A percentile compares a stretch with the other conserved stretches of the same genome.
Conservation (phyloP, 2,329 filamentous ascomycete genomes). For the Diaporthe sp. region DNA sequence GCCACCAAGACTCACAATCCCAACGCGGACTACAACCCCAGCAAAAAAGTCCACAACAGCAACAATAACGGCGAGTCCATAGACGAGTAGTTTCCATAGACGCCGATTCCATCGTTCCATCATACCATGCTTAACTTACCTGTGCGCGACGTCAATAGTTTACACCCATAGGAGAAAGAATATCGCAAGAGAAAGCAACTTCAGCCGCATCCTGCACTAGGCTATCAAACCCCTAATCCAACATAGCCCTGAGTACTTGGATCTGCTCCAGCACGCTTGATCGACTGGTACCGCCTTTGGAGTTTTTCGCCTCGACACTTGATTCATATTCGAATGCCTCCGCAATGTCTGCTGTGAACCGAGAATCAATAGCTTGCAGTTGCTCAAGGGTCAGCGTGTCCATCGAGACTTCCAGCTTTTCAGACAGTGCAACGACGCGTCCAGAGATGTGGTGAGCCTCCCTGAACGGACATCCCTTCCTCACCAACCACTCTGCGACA, state of each 20-base stretch:
- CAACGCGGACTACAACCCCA: neutral
- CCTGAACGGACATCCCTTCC: slow-evolving; percentile 79
- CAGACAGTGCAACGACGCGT: slow-evolving; percentile 77
- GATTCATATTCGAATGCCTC: slow-evolving; percentile 78
- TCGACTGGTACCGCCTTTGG: slow-evolving; percentile 79
- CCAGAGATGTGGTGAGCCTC: slow-evolving; percentile 86
- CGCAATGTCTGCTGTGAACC: slow-evolving; percentile 76
- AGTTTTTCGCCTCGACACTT: slow-evolving; percentile 77
- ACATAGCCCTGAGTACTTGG: slow-evolving; percentile 53
- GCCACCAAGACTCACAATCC: too few species aligned
- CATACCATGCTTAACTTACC: slow-evolving; percentile 21
- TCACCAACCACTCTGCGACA: slow-evolving; percentile 73
- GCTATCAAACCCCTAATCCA: slow-evolving; percentile 46
- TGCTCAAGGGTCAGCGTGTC: slow-evolving; percentile 76
- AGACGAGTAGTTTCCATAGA: slow-evolving; percentile 20
- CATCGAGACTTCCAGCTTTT: slow-evolving; percentile 74
- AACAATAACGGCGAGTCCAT: slow-evolving; percentile 20
- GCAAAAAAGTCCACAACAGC: slow-evolving; percentile 20
- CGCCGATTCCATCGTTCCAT: slow-evolving; percentile 18
- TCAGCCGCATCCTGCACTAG: slow-evolving; percentile 28
- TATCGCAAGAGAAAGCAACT: slow-evolving; percentile 2
- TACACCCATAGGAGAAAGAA: slow-evolving; percentile 20
- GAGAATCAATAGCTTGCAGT: slow-evolving; percentile 73
- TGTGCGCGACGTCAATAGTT: slow-evolving; percentile 12
- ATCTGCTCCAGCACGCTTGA: slow-evolving; percentile 73